Percentiles rank a stretch among this genome's conserved stretches.
These are phyloP conservation scores for Pholiota conissans DNA, from an alignment of 768 basidiomycete genomes.

Conservation along the genomic window DNA sequence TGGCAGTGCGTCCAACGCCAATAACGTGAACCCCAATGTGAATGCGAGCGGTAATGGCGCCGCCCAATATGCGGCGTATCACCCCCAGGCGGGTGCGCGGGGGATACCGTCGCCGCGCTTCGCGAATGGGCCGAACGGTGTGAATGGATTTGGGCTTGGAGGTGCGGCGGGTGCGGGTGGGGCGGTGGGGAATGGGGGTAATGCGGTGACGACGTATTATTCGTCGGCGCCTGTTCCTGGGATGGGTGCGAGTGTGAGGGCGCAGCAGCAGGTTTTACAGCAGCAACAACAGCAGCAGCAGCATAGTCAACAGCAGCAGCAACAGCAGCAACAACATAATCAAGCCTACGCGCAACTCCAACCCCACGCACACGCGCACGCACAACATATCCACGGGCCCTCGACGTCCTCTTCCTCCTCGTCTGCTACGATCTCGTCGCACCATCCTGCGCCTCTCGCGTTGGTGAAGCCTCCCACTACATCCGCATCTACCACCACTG, in stretches of 20 bases:
- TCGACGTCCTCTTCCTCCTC: slow-evolving; percentile 19
- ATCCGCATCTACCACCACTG: neutral
- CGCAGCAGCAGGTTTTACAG: slow-evolving; percentile 22
- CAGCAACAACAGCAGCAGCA: slow-evolving; percentile 16
- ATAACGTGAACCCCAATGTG: too few relatives aligned
- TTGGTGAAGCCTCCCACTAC: neutral
- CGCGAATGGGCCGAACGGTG: neutral
- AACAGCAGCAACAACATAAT: slow-evolving; percentile 3
- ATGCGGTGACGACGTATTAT: slow-evolving; percentile 17
- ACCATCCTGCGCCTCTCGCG: neutral
- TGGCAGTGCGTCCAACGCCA: too few relatives aligned
- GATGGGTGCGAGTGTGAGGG: too few relatives aligned
- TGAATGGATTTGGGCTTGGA: neutral
- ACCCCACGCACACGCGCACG: neutral
- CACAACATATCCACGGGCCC: slow-evolving; percentile 6
- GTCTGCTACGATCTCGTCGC: slow-evolving; percentile 6
- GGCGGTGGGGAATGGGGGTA: neutral
- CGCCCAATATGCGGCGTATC: too few relatives aligned
- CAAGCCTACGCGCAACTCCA: neutral
- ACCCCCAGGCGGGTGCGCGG: slow-evolving; percentile 13
- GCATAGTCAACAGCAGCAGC: slow-evolving; percentile 1
- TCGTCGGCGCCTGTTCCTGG: slow-evolving; percentile 25
- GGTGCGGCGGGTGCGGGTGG: neutral
- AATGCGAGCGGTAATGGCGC: too few relatives aligned
- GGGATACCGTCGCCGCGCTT: slow-evolving; percentile 22